Evolutionary conservation across 768 basidiomycete species (phyloP).

Genomic region (Termitomyces sp.): DNA sequence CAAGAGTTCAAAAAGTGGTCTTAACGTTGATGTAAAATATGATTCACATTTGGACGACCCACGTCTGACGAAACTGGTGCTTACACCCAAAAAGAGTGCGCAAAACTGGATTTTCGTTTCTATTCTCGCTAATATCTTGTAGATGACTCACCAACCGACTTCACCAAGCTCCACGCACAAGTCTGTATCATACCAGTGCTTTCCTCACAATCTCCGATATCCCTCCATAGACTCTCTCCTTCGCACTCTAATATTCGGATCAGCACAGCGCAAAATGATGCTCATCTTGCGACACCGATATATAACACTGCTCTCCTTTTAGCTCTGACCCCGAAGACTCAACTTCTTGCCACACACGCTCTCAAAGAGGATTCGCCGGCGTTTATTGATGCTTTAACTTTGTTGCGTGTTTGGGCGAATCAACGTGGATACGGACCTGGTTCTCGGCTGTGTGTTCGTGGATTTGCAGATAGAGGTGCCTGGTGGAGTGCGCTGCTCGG

Average conservation of each 20-base stretch:
- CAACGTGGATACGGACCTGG: conserved; percentile 76
- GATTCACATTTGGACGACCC: conserved; percentile 55
- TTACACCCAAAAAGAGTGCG: conserved; percentile 51
- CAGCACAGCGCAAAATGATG: conserved; percentile 15
- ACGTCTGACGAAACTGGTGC: conserved; percentile 58
- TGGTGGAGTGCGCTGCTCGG: conserved; percentile 68
- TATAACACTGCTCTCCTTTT: conserved; percentile 76
- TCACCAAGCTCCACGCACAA: conserved; percentile 62
- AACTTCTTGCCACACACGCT: conserved; percentile 50
- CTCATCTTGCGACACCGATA: conserved; percentile 56
- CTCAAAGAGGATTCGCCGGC: conserved; percentile 52
- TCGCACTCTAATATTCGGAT: conserved; percentile 54
- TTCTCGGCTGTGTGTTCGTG: conserved; percentile 49
- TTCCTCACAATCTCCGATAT: conserved; percentile 54
- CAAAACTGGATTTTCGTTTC: conserved; percentile 20
- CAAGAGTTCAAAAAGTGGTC: conserved; percentile 32
- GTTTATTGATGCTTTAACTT: conserved; percentile 67
- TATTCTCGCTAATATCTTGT: conserved; percentile 11
- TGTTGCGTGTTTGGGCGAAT: conserved; percentile 88
- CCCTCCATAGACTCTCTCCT: conserved; percentile 66
- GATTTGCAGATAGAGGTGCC: conserved; percentile 62
- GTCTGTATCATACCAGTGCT: conserved; percentile 74
- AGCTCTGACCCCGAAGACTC: conserved; percentile 38
- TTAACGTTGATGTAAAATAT: conserved; percentile 59
- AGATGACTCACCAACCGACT: conserved; percentile 53